A percentile compares a stretch with the other conserved stretches of the same genome.
Conservation (phyloP, 768 basidiomycete genomes). For the Lyophyllum atratum region DNA sequence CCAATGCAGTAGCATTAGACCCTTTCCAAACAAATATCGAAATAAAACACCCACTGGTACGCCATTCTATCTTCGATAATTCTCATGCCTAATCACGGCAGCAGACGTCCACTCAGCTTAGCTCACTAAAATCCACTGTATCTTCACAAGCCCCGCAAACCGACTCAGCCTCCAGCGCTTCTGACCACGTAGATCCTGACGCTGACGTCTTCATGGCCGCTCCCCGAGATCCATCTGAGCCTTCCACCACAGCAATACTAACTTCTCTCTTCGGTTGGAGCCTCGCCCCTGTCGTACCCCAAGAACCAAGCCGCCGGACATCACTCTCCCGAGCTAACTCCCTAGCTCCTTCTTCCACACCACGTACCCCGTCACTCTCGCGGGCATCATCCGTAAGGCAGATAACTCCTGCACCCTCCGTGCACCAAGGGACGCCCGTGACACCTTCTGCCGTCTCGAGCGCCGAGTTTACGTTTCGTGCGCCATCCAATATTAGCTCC, state of each 20-base stretch:
- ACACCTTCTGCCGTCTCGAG: conserved; percentile 18
- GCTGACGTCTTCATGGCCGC: conserved; percentile 17
- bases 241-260: conserved; percentile 45
- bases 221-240: conserved; percentile 15
- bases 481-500: conserved; percentile 26
- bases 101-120: conserved; percentile 61
- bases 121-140: conserved; percentile 51
- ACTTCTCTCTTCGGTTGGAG: conserved; percentile 55
- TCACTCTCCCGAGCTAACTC: conserved; percentile 37
- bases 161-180: not conserved
- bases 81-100: not conserved
- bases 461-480: conserved; percentile 19
- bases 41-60: conserved; percentile 75
- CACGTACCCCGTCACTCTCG: conserved; percentile 35
- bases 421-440: conserved; percentile 12
- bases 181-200: conserved; percentile 10
- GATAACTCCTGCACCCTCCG: conserved; percentile 12
- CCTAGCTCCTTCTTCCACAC: conserved; percentile 30
- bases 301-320: conserved; percentile 29
- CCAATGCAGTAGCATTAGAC: conserved; percentile 54
- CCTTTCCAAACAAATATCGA: conserved; percentile 52
- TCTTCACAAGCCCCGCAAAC: conserved; percentile 16
- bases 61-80: conserved; percentile 17
- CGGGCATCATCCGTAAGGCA: conserved; percentile 36
- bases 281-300: conserved; percentile 35